phyloP scores from a whole-genome alignment of 306 rosid genomes.

The Acacia melanoxylon region DNA sequence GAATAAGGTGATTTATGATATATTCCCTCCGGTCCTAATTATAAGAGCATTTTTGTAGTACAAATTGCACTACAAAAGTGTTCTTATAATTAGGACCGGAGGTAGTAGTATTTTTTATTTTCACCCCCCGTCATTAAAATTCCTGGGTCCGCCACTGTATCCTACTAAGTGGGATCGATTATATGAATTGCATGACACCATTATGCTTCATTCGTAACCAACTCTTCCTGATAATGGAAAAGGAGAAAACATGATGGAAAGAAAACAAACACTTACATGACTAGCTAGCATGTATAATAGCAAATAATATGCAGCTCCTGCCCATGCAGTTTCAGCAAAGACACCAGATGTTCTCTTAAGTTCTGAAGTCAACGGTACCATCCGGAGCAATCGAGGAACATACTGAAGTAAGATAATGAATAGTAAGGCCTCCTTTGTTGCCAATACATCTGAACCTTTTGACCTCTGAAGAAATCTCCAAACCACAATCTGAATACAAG shows the following conservation, averaged over 20 bases:
- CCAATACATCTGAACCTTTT: constrained; percentile 74
- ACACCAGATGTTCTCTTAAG: constrained; percentile 96
- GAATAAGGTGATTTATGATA: no score
- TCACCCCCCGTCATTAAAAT: no score
- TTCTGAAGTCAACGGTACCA: constrained; percentile 85
- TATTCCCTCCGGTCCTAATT: no score
- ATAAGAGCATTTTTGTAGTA: no score
- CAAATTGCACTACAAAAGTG: no score
- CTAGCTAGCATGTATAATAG: constrained; percentile 96
- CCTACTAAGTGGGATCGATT: neutral
- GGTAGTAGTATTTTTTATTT: no score
- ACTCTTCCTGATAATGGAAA: neutral
- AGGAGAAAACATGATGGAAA: constrained; percentile 17
- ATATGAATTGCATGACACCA: neutral
- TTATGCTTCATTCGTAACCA: neutral
- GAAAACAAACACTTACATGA: constrained; percentile 69
- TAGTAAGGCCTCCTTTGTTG: constrained; percentile 87
- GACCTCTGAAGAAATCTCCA: constrained; percentile 90
- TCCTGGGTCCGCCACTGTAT: neutral
- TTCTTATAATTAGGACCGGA: no score
- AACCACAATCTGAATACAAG: constrained; percentile 74
- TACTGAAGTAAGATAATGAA: constrained; percentile 85
- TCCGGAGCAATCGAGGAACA: constrained; percentile 81
- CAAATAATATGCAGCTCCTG: constrained; percentile 96
- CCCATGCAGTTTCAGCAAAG: constrained; percentile 99